Evolutionary conservation across 768 basidiomycete genomes (phyloP), one percentile per base, ranked within the genome.

Genomic region (Trametes elegans): DNA sequence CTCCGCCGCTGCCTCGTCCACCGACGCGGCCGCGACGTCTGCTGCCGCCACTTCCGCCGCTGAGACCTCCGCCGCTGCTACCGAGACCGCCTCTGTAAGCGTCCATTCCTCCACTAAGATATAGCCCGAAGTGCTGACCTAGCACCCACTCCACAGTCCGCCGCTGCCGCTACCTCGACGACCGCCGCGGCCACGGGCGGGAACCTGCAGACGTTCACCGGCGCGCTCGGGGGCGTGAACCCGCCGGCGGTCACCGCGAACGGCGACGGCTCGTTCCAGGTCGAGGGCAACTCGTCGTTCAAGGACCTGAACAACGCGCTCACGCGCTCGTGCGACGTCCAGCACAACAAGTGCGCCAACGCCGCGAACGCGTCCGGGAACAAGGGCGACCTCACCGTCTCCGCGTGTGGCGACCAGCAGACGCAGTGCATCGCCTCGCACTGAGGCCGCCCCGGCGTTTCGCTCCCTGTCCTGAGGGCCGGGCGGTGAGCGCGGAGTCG

Each of bases 341-440:
- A 84, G 69, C 75, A 80, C 62, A 85, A 85, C 69, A 60, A 76
- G 60, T 85, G 82, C 64, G 79, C 80, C 6, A 71, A 82, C 63
- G 79, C 78, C 13, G 79, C 82, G 13, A 82, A 83, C 64, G 69
- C 74, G 13, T 76, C 75, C 7, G 75, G 75, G 40, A 77, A 80
- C 65, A 66, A 75, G 64, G 69, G 73, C 49, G 73, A 70, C 39
- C 70, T 81, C 59, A 78, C 74, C 19, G 81, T 81, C 26, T 63
- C 66, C 27, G 74, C 72, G 21, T 81, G 81, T 64, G 76, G 69
- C 52, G 62, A 64, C 16, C 79, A 82, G 61, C 75, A 77, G 60
- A 65, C 67, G 9, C 64, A 68, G 55, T 81, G 80, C 66, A 65
- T 66, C 41, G 70, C 74, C 34, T 55, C 65, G 21, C 56, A 61